A percentile compares a stretch with the other conserved stretches of the same genome.
phyloP scores from a whole-genome alignment of 2,329 filamentous ascomycete species.

The Tothia fuscella region DNA sequence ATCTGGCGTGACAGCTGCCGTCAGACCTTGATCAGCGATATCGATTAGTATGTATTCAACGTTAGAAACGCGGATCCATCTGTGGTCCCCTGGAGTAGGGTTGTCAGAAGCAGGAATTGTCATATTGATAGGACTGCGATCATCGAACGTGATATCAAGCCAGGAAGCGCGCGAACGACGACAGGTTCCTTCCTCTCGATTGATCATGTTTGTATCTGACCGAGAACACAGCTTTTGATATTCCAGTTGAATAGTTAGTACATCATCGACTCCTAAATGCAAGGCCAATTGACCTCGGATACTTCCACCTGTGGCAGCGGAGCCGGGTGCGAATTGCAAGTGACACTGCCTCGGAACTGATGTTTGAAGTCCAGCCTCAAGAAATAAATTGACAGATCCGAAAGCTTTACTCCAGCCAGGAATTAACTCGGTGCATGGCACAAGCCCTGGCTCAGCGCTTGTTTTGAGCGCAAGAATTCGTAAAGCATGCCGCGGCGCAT shows the following conservation, averaged over 20 bases:
- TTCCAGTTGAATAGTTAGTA: not conserved
- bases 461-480: no score
- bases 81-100: not conserved
- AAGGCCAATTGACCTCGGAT: not conserved
- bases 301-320: not conserved
- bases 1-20: conserved; percentile 1
- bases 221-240: not conserved
- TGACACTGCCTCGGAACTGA: not conserved
- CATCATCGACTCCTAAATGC: not conserved
- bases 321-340: not conserved
- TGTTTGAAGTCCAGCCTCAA: not conserved
- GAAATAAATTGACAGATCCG: conserved; percentile 2
- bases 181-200: not conserved
- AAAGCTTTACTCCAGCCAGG: no score
- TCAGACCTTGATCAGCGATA: not conserved
- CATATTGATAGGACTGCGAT: not conserved
- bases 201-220: not conserved
- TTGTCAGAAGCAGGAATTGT: no score
- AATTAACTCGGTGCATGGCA: no score
- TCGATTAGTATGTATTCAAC: not conserved
- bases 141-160: not conserved
- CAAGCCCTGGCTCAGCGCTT: no score
- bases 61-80: conserved; percentile 1
- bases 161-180: not conserved
- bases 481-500: no score